phyloP scores from a whole-genome alignment of 1,139 yeast species.

The Candida sojae region DNA sequence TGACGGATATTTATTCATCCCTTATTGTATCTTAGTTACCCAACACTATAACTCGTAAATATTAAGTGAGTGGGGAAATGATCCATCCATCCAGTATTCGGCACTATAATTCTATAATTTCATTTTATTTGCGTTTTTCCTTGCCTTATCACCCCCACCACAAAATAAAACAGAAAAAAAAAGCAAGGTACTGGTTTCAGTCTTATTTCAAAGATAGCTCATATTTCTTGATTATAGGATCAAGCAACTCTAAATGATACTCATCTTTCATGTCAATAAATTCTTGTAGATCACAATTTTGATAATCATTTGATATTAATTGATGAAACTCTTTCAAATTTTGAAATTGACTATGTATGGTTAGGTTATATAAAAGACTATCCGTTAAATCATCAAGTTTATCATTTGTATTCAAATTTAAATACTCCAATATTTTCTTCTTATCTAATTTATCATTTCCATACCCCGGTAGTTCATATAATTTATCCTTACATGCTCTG shows the following conservation, averaged over 20 bases:
- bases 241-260: slow-evolving; percentile 15
- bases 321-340: slow-evolving; percentile 16
- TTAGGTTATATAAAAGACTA: slow-evolving; percentile 35
- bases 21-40: no score
- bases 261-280: slow-evolving; percentile 14
- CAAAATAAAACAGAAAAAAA: no score
- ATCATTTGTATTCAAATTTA: slow-evolving; percentile 14
- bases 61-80: no score
- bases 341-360: slow-evolving; percentile 24
- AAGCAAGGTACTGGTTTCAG: not conserved
- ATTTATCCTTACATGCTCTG: slow-evolving; percentile 16
- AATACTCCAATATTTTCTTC: slow-evolving; percentile 12
- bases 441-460: slow-evolving; percentile 3
- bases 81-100: no score
- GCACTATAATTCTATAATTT: no score
- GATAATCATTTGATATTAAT: slow-evolving; percentile 1
- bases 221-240: slow-evolving; percentile 13
- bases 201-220: slow-evolving; percentile 10
- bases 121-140: no score
- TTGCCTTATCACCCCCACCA: no score
- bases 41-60: no score
- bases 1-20: no score
- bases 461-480: slow-evolving; percentile 11
- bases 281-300: slow-evolving; percentile 11
- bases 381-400: slow-evolving; percentile 45